Evolutionary conservation across 140 eudicot species (phyloP).

Genomic region (Anethum foeniculum): DNA sequence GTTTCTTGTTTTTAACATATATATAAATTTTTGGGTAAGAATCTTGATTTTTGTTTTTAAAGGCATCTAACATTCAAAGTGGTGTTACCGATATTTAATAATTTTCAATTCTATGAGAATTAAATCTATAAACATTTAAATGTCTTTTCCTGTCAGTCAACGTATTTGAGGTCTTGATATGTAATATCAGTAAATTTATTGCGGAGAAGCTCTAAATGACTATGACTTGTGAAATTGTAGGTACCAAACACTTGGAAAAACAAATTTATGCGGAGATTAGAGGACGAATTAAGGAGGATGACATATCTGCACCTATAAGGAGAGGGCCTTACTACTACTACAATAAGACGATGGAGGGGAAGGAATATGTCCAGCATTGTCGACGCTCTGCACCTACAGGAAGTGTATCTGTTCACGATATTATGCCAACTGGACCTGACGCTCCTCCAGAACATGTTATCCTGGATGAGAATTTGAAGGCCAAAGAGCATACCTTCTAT

Average conservation of each 20-base stretch:
- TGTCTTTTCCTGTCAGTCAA: neutral
- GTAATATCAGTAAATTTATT: neutral
- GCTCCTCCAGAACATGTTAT: conserved; percentile 76
- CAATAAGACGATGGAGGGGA: conserved; percentile 68
- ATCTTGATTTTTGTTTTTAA: neutral
- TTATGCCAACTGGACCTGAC: conserved; percentile 75
- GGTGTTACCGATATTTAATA: neutral
- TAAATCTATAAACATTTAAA: neutral
- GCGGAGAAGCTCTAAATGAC: neutral
- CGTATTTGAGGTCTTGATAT: neutral
- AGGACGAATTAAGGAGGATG: conserved; percentile 87
- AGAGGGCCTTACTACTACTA: conserved; percentile 82
- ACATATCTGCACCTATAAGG: conserved; percentile 66
- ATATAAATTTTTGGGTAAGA: neutral
- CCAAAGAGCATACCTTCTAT: conserved; percentile 61
- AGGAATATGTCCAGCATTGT: conserved; percentile 82
- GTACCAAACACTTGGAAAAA: conserved; percentile 64
- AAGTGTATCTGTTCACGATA: conserved; percentile 53
- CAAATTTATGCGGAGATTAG: conserved; percentile 68
- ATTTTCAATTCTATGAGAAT: neutral
- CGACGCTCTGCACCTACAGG: conserved; percentile 45
- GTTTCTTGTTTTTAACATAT: neutral
- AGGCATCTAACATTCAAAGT: neutral
- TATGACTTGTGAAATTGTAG: conserved; percentile 24
- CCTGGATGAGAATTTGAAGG: conserved; percentile 84